Base-by-base conservation (phyloP, 2,329 filamentous ascomycete genomes). In the Dendrostoma leiphaemia region DNA sequence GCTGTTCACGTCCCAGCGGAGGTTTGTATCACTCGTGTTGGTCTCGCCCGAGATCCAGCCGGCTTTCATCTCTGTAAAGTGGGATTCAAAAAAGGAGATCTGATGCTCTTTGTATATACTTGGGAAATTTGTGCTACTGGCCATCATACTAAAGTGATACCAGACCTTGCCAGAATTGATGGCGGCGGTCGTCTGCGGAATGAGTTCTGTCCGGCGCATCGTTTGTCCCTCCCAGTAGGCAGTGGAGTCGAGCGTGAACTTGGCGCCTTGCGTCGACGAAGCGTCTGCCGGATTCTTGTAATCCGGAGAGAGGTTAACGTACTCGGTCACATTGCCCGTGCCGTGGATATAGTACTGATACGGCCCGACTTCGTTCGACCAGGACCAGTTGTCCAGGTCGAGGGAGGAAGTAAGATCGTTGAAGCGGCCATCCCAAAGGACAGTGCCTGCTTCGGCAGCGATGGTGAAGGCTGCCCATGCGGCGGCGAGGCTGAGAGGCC, bases 261-360 rank as follows among this genome's bases (percentile, higher is more conserved):
- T 86, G 61, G 81, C 82, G 17, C 87, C 88, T 69, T 88, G 81
- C 32, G 73, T 78, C 47, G 82, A 84, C 46, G 73, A 74, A 0
- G 73, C 74, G 67, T 89, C 86, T 61, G 79, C 79, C 0, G 84
- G 81, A 69, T 88, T 89, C 72, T 86, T 87, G 76, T 76, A 85
- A 54, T 71, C 68, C 0, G 82, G 68, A 2, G 77, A 80, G 1
- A 89, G 74, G 62, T 82, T 83, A 60, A 89, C 77, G 69, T 89
- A 89, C 62, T 80, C 71, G 21, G 75, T 75, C 8, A 83, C 76
- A 1, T 71, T 48, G 8, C 75, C 78, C 5, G 73, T 71, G 32
- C 87, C 88, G 72, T 90, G 87, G 66, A 89, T 89, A 73, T 90
- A 90, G 75, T 87, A 90, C 69, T 90, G 86, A 71, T 88, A 90